Evolutionary conservation across 805 yeast genomes (phyloP).

Genomic region (Clavispora vitiphila): DNA sequence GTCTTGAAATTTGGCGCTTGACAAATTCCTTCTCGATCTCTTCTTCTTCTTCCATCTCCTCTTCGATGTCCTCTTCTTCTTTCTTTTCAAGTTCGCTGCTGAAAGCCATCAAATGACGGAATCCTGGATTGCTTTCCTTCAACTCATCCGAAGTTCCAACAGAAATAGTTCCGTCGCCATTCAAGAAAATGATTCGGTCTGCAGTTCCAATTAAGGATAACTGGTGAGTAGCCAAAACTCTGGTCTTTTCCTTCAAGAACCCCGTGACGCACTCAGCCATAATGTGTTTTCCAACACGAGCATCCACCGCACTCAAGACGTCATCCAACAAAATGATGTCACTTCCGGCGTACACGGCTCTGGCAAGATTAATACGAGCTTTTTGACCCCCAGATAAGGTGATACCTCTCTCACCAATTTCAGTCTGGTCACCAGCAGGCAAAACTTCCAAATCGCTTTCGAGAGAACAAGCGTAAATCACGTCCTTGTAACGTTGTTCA

Average conservation of each 20-base stretch:
- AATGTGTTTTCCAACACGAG: constrained; percentile 78
- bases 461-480: constrained; percentile 64
- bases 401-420: constrained; percentile 82
- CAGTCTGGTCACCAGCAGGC: constrained; percentile 73
- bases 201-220: constrained; percentile 65
- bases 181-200: constrained; percentile 62
- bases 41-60: constrained; percentile 16
- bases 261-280: constrained; percentile 66
- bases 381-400: constrained; percentile 89
- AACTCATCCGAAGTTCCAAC: constrained; percentile 60
- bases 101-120: constrained; percentile 36
- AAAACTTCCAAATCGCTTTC: constrained; percentile 58
- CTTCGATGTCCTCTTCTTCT: constrained; percentile 17
- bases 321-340: constrained; percentile 73
- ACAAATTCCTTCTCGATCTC: constrained; percentile 12
- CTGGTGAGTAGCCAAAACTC: constrained; percentile 82
- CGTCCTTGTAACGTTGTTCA: constrained; percentile 44
- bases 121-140: constrained; percentile 28
- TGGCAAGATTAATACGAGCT: constrained; percentile 73
- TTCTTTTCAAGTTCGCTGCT: constrained; percentile 21
- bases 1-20: constrained; percentile 3
- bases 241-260: constrained; percentile 51
- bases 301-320: constrained; percentile 81
- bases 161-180: constrained; percentile 57
- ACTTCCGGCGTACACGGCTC: constrained; percentile 68